Percentiles rank a stretch among this genome's conserved stretches.
phyloP scores from a whole-genome alignment of 345 rosid species.

The Salix brachista region DNA sequence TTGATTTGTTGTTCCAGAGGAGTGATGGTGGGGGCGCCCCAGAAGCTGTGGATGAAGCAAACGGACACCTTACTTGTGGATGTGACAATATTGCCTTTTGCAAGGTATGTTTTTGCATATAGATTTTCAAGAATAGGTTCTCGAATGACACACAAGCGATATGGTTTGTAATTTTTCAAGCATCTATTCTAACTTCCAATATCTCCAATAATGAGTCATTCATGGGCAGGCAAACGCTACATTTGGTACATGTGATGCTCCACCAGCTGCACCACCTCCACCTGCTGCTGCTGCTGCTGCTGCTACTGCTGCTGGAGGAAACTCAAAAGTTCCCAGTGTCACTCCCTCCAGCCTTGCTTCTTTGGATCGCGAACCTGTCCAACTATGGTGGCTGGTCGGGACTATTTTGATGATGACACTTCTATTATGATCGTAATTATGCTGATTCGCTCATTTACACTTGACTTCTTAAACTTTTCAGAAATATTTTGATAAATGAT shows the following conservation, averaged over 20 bases:
- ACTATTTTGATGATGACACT: constrained; percentile 30
- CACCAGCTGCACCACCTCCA: constrained; percentile 66
- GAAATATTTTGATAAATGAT: not conserved
- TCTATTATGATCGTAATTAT: constrained; percentile 21
- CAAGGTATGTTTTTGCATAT: constrained; percentile 45
- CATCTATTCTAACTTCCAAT: not conserved
- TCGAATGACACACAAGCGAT: not conserved
- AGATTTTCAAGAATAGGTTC: not conserved
- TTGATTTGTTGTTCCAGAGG: constrained; percentile 39
- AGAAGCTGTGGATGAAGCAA: constrained; percentile 75
- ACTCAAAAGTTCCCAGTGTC: constrained; percentile 4
- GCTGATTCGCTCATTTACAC: constrained; percentile 7
- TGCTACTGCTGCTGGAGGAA: not conserved
- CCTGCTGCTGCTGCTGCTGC: constrained; percentile 40
- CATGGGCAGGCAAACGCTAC: constrained; percentile 59
- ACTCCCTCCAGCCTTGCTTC: constrained; percentile 27
- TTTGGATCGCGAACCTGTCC: constrained; percentile 17
- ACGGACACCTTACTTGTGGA: constrained; percentile 92
- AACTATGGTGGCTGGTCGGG: constrained; percentile 31
- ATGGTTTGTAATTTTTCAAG: not conserved
- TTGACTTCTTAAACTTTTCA: not conserved
- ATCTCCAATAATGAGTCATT: not conserved
- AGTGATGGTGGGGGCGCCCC: constrained; percentile 91
- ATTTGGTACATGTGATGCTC: constrained; percentile 73
- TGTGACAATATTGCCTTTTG: constrained; percentile 71